Base-by-base conservation (phyloP, 2,329 filamentous ascomycete genomes). In the Ceratocystis cubensis region DNA sequence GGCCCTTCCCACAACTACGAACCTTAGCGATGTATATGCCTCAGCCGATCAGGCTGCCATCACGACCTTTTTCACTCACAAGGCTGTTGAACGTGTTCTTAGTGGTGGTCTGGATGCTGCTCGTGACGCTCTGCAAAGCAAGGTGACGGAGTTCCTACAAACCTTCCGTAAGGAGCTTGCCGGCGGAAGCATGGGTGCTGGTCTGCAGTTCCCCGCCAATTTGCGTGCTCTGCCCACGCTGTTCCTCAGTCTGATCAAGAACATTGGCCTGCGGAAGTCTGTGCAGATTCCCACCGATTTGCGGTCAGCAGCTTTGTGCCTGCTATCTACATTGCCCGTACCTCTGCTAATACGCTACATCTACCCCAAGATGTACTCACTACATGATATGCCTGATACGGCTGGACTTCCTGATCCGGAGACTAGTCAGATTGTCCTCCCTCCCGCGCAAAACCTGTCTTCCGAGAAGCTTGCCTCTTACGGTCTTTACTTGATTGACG, bases 151-250 rank as follows among this genome's bases (percentile, higher is more conserved):
- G 78, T 83, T 99, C 62, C 80, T 99, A 68, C 88, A 93, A 75
- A 97, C 93, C 0, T 99, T 96, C 80, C 89, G 91, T 78, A 97
- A 97, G 79, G 94, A 99, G 75, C 83, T 99, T 68, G 93, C 90
- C 17, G 93, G 93, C 70, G 93, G 93, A 70, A 96, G 93, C 77
- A 94, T 96, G 84, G 92, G 93, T 64, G 92, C 91, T 65, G 92
- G 93, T 61, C 81, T 99, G 20, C 94, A 96, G 74, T 94, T 97
- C 80, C 92, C 94, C 22, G 88, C 89, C 68, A 99, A 99, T 75
- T 79, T 99, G 67, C 86, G 93, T 66, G 91, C 87, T 44, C 81
- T 99, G 30, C 92, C 94, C 0, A 84, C 95, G 66, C 80, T 99
- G 56, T 97, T 99, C 82, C 80, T 99, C 46, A 92, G 91, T 7